Percentiles rank a stretch among this genome's conserved stretches.
Evolutionary conservation across 495 filamentous ascomycete species (phyloP).

Genomic region (Aspergillus haitiensis): DNA sequence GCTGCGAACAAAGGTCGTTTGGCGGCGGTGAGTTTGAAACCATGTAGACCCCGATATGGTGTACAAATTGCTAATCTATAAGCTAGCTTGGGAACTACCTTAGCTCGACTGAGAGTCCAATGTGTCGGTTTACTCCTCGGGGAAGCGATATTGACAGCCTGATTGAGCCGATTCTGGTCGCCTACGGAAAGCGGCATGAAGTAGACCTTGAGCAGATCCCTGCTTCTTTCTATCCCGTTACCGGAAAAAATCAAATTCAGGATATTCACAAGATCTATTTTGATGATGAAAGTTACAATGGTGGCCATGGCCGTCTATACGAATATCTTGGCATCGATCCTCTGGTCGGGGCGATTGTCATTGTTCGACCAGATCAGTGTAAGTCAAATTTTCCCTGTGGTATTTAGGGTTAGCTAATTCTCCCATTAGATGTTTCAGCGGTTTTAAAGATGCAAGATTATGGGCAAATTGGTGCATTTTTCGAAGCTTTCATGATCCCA

Average conservation of each 20-base stretch:
- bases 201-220: constrained; percentile 61
- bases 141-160: constrained; percentile 53
- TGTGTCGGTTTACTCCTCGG: constrained; percentile 46
- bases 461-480: constrained; percentile 40
- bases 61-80: too few relatives aligned
- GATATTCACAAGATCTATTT: constrained; percentile 63
- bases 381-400: constrained; percentile 22
- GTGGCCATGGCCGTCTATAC: constrained; percentile 63
- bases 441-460: constrained; percentile 37
- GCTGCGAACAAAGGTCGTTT: constrained; percentile 35
- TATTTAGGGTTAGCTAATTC: background rate
- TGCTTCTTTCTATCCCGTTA: constrained; percentile 56
- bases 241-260: constrained; percentile 59
- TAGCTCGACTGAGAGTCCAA: constrained; percentile 34
- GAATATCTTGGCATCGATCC: constrained; percentile 58
- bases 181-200: constrained; percentile 51
- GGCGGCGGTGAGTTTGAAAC: constrained; percentile 19
- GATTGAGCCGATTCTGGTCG: constrained; percentile 60
- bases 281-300: constrained; percentile 67
- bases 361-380: constrained; percentile 72
- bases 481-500: constrained; percentile 38
- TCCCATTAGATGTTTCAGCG: constrained; percentile 39
- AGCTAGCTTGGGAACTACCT: constrained; percentile 38
- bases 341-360: constrained; percentile 51
- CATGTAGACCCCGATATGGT: too few relatives aligned